Conservation (phyloP, 1,284 basidiomycete species). For the Cutaneotrichosporon daszewskae region DNA sequence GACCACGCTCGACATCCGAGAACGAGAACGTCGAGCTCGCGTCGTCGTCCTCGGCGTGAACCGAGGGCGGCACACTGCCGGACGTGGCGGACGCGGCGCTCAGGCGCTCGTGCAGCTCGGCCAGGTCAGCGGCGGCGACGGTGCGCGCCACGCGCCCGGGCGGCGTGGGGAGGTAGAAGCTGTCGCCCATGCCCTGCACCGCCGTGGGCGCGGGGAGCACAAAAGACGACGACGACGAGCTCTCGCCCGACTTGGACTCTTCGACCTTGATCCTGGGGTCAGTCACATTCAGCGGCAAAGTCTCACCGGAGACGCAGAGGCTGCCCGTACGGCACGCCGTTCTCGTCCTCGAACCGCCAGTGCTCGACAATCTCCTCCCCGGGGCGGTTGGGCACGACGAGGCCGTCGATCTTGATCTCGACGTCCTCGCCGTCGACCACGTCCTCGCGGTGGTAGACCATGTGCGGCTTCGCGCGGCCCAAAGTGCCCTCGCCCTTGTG, state of each 20-base stretch:
- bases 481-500: conserved; percentile 20
- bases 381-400: conserved; percentile 32
- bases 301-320: conserved; percentile 36
- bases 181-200: conserved; percentile 3
- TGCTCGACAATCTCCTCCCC: conserved; percentile 35
- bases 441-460: conserved; percentile 20
- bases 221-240: conserved; percentile 27
- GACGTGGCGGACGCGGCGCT: conserved; percentile 6
- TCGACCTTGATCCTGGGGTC: conserved; percentile 27
- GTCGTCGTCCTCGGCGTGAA: conserved; percentile 10
- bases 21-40: conserved; percentile 15
- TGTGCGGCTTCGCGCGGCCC: conserved; percentile 14
- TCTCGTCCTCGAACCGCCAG: conserved; percentile 41
- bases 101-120: conserved; percentile 7
- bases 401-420: conserved; percentile 28
- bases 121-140: conserved; percentile 4
- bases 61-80: not conserved
- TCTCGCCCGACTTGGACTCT: conserved; percentile 15
- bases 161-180: conserved; percentile 12
- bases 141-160: conserved; percentile 5
- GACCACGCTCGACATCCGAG: conserved; percentile 10
- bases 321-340: conserved; percentile 38
- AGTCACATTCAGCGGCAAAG: conserved; percentile 3
- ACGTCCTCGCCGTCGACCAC: conserved; percentile 32
- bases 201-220: conserved; percentile 25